A percentile compares a stretch with the other conserved stretches of the same genome.
Evolutionary conservation across 2,329 filamentous ascomycete species (phyloP).

Genomic region (Thelonectria rubi): DNA sequence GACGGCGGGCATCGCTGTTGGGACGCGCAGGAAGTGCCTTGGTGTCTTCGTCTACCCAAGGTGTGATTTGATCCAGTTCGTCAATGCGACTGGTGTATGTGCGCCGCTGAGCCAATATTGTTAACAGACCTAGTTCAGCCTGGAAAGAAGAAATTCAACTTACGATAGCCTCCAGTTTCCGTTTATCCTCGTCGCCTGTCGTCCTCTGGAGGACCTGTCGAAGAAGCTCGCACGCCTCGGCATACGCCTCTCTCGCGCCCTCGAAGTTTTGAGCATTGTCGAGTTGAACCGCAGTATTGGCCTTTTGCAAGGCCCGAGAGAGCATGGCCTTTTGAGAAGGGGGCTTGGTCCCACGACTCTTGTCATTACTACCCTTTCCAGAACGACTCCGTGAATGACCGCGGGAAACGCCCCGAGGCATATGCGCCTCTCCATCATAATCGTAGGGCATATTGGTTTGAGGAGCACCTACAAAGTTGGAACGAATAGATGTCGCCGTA

Average conservation of each 20-base stretch:
- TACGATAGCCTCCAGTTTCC: slow-evolving; percentile 93
- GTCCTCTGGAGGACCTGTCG: slow-evolving; percentile 89
- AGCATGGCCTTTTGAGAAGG: slow-evolving; percentile 94
- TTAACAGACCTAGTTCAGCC: slow-evolving; percentile 20
- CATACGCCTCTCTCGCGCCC: slow-evolving; percentile 88
- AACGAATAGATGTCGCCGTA: slow-evolving; percentile 31
- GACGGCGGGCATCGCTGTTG: slow-evolving; percentile 58
- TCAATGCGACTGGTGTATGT: slow-evolving; percentile 92
- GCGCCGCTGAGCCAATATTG: slow-evolving; percentile 65
- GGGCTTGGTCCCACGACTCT: slow-evolving; percentile 49
- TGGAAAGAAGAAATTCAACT: slow-evolving; percentile 35
- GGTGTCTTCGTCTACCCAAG: slow-evolving; percentile 62
- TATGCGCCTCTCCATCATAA: slow-evolving; percentile 42
- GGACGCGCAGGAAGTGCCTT: slow-evolving; percentile 81
- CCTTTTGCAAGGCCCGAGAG: slow-evolving; percentile 93
- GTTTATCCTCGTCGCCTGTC: slow-evolving; percentile 84
- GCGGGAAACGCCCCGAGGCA: slow-evolving; percentile 45
- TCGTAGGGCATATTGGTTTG: slow-evolving; percentile 45
- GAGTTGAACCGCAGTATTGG: slow-evolving; percentile 92
- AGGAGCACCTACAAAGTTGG: slow-evolving; percentile 21
- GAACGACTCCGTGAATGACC: slow-evolving; percentile 47
- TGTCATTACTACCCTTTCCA: slow-evolving; percentile 48
- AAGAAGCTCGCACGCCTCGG: slow-evolving; percentile 87
- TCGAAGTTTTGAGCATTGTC: slow-evolving; percentile 97
- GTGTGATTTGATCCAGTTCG: slow-evolving; percentile 79